These are phyloP conservation scores for Rhododendron ferrugineum DNA, from an alignment of 148 eudicot genomes.

Conservation along the genomic window DNA sequence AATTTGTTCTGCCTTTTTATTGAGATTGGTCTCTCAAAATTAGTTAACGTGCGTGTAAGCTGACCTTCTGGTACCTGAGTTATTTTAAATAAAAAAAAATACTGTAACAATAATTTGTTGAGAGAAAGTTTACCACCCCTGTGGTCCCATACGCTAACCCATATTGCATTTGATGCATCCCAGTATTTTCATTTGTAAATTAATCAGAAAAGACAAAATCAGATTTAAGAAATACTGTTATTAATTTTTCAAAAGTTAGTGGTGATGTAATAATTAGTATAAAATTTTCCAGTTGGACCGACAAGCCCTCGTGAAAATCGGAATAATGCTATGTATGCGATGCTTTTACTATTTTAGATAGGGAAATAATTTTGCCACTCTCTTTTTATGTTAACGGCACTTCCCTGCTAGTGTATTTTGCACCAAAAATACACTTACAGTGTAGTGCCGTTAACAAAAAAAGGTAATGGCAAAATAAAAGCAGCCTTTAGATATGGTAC, in stretches of 20 bases:
- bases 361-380: no score
- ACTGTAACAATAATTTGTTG: background rate
- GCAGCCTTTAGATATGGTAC: background rate
- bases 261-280: background rate
- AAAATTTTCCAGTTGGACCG: background rate
- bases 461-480: no score
- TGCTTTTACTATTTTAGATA: background rate
- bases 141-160: background rate
- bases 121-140: background rate
- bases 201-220: background rate
- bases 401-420: no score
- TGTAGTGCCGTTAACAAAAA: no score
- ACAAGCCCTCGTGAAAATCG: background rate
- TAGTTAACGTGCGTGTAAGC: no score
- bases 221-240: background rate
- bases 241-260: background rate
- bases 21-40: background rate
- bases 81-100: background rate
- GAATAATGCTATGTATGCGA: background rate
- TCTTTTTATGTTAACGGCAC: no score
- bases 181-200: background rate
- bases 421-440: no score
- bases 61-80: no score
- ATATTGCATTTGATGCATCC: background rate
- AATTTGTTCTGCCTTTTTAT: background rate